Evolutionary conservation across 1,139 yeast genomes (phyloP).

Genomic region (Magnusiomyces tetraspermus): DNA sequence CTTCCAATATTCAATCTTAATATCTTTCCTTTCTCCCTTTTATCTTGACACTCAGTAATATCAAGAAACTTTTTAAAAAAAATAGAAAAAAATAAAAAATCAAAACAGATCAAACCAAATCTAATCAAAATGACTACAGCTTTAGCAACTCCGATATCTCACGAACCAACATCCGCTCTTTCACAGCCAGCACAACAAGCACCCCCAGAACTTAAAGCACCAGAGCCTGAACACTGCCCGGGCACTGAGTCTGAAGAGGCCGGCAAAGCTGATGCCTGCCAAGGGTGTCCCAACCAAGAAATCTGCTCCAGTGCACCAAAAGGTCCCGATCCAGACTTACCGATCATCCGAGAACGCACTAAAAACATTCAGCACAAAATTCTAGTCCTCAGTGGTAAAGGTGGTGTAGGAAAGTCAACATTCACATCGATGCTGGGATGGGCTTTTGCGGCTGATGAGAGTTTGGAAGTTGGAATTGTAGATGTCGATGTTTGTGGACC

Average conservation of each 20-base stretch:
- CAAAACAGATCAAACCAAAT: too few species aligned
- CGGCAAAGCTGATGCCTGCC: conserved; percentile 89
- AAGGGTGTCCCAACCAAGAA: conserved; percentile 87
- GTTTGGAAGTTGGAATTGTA: conserved; percentile 87
- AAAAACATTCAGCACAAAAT: conserved; percentile 69
- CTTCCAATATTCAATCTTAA: neutral
- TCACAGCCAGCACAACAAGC: neutral
- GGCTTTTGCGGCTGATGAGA: conserved; percentile 89
- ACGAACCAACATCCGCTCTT: neutral
- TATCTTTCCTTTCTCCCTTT: neutral
- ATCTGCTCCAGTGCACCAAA: conserved; percentile 83
- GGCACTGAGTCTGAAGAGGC: conserved; percentile 94
- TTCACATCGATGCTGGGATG: conserved; percentile 91
- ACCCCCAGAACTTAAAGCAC: conserved; percentile 21
- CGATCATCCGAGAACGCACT: conserved; percentile 61
- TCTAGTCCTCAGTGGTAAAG: conserved; percentile 86
- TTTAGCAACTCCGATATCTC: neutral
- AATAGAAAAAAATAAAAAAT: too few species aligned
- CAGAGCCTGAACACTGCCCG: conserved; percentile 90
- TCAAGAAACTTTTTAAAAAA: too few species aligned
- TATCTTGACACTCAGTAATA: too few species aligned
- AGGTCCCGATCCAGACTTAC: conserved; percentile 94
- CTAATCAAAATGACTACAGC: neutral
- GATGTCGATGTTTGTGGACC: conserved; percentile 98
- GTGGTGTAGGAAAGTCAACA: conserved; percentile 97